phyloP scores from a whole-genome alignment of 2,329 filamentous ascomycete species.

The Sphaerulina musiva region DNA sequence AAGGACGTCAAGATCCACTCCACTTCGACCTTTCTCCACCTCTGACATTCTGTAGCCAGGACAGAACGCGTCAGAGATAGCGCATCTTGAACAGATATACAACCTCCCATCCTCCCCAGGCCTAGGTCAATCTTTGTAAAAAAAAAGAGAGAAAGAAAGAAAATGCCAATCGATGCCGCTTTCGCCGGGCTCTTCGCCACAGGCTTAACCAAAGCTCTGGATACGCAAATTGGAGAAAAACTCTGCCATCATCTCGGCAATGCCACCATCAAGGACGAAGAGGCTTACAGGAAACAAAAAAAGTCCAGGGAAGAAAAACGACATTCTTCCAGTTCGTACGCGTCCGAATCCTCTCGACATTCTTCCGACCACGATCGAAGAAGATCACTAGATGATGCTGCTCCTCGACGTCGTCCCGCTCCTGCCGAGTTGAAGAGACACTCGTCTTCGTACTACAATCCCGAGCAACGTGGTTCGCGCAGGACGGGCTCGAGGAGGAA shows the following conservation, averaged over 20 bases:
- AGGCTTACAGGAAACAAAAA: slow-evolving; percentile 3
- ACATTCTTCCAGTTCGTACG: slow-evolving; percentile 1
- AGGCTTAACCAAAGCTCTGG: slow-evolving; percentile 1
- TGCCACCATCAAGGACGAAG: slow-evolving; percentile 5
- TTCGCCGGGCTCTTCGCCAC: slow-evolving; percentile 3
- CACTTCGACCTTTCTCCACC: not conserved
- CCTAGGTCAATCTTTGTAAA: not conserved
- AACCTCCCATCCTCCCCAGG: not conserved
- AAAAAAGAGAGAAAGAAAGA: not conserved
- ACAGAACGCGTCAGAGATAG: not conserved
- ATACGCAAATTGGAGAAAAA: slow-evolving; percentile 1
- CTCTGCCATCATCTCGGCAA: slow-evolving; percentile 6
- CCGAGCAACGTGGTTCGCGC: slow-evolving; percentile 3
- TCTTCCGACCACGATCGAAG: not conserved
- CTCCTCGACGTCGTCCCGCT: not conserved
- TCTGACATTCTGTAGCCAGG: not conserved
- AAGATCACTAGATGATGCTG: not conserved
- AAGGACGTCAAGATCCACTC: not conserved
- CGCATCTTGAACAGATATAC: not conserved
- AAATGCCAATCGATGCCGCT: slow-evolving; percentile 4
- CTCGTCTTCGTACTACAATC: slow-evolving; percentile 8
- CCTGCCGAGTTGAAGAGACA: not conserved
- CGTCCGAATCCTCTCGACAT: not conserved
- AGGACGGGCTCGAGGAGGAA: slow-evolving; percentile 4
- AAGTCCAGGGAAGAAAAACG: not conserved